phyloP scores from a whole-genome alignment of 2,329 filamentous ascomycete genomes.

The Diaporthe capsici region DNA sequence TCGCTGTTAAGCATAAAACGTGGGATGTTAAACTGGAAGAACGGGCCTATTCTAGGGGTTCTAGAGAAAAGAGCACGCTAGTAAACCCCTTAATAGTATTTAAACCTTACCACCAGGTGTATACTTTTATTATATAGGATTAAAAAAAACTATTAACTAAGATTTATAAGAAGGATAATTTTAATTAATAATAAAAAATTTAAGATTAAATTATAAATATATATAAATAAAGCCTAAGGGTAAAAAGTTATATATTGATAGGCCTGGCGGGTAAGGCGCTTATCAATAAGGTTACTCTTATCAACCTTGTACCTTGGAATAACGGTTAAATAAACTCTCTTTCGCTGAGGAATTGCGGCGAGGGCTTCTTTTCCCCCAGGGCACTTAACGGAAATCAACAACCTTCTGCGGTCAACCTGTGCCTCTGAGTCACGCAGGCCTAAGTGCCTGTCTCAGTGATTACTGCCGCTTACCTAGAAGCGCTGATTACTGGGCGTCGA shows the following conservation, averaged over 20 bases:
- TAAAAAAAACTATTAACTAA: not conserved
- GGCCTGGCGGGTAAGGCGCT: no score
- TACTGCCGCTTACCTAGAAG: not conserved
- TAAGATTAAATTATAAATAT: no score
- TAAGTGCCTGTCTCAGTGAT: not conserved
- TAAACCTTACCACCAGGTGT: not conserved
- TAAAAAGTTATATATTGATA: no score
- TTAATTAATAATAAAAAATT: no score
- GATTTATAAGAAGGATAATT: no score
- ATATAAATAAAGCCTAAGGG: no score
- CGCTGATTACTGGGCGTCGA: not conserved
- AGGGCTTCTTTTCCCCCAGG: not conserved
- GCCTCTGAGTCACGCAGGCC: not conserved
- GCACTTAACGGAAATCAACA: not conserved
- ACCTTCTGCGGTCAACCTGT: not conserved
- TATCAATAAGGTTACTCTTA: not conserved
- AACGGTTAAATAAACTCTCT: no score
- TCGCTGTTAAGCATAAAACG: not conserved
- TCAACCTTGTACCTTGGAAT: no score
- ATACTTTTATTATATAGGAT: not conserved
- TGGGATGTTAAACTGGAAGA: not conserved
- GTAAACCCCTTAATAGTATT: not conserved
- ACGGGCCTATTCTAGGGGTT: not conserved
- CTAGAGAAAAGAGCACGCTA: not conserved
- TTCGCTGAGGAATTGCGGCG: no score